Evolutionary conservation across 75 land plant genomes (phyloP).

Genomic region (Larix kaempferi): DNA sequence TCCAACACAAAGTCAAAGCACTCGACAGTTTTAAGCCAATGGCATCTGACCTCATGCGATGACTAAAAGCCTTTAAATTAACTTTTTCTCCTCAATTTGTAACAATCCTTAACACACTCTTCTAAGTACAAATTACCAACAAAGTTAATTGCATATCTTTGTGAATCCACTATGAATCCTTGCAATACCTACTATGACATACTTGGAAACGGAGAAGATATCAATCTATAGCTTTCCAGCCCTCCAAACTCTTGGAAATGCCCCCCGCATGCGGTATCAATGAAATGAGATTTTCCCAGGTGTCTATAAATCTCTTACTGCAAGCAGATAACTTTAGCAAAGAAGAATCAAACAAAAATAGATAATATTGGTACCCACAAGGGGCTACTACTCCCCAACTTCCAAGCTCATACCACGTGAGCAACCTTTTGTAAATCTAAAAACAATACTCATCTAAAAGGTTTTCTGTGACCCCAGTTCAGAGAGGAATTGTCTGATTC

Average conservation of each 20-base stretch:
- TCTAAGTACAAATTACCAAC: no score
- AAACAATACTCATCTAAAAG: not conserved
- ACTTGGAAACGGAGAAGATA: not conserved
- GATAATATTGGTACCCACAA: not conserved
- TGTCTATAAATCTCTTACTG: not conserved
- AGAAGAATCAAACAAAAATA: not conserved
- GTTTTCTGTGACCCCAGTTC: no score
- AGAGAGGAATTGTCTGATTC: not conserved
- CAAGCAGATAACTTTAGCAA: not conserved
- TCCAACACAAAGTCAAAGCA: no score
- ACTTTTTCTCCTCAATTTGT: no score
- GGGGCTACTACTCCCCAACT: not conserved
- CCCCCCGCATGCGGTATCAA: not conserved
- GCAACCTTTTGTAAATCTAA: not conserved
- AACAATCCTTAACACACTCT: no score
- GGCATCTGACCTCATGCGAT: no score
- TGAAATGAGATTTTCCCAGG: not conserved
- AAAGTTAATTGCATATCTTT: no score
- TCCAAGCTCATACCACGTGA: not conserved
- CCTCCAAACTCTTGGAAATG: not conserved
- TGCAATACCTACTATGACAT: not conserved
- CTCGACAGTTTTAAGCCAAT: no score
- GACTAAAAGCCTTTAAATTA: no score
- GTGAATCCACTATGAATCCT: not conserved
- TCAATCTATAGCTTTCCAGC: not conserved